These are phyloP conservation scores for Lipomyces sp. DNA, from an alignment of 805 yeast species.

Conservation along the genomic window DNA sequence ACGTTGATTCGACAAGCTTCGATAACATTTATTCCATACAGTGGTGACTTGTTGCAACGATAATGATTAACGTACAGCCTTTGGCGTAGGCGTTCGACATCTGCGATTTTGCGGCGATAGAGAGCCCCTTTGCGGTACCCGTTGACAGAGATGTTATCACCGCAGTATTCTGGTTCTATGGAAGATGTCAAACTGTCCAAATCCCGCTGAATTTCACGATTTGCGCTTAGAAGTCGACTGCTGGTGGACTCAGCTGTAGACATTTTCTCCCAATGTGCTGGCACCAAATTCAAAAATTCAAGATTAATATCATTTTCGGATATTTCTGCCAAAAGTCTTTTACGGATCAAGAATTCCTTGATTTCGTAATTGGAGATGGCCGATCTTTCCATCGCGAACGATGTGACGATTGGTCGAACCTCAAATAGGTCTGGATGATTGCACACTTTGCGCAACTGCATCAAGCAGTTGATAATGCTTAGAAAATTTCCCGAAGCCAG, in stretches of 20 bases:
- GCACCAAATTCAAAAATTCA: slow-evolving; percentile 63
- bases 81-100: slow-evolving; percentile 61
- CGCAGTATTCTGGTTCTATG: background rate
- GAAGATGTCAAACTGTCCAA: slow-evolving; percentile 43
- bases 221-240: slow-evolving; percentile 20
- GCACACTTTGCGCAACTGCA: slow-evolving; percentile 96
- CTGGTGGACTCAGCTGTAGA: slow-evolving; percentile 38
- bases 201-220: slow-evolving; percentile 47
- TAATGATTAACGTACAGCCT: slow-evolving; percentile 64
- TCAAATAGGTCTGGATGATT: slow-evolving; percentile 96
- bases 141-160: slow-evolving; percentile 44
- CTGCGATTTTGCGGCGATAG: slow-evolving; percentile 56
- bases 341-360: slow-evolving; percentile 51
- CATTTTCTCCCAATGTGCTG: slow-evolving; percentile 58
- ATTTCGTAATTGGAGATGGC: slow-evolving; percentile 57
- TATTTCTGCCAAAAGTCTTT: slow-evolving; percentile 43
- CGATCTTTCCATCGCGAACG: slow-evolving; percentile 74
- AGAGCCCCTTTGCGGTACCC: slow-evolving; percentile 64
- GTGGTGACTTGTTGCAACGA: slow-evolving; percentile 68
- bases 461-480: slow-evolving; percentile 93
- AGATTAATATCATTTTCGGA: slow-evolving; percentile 52
- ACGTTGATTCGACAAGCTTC: slow-evolving; percentile 3
- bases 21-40: slow-evolving; percentile 55
- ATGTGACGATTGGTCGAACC: slow-evolving; percentile 91
- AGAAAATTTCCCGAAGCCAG: slow-evolving; percentile 91